A percentile compares a stretch with the other conserved stretches of the same genome.
Evolutionary conservation across 176 grass and related monocot species (phyloP).

Genomic region (Alloteropsis semialata): DNA sequence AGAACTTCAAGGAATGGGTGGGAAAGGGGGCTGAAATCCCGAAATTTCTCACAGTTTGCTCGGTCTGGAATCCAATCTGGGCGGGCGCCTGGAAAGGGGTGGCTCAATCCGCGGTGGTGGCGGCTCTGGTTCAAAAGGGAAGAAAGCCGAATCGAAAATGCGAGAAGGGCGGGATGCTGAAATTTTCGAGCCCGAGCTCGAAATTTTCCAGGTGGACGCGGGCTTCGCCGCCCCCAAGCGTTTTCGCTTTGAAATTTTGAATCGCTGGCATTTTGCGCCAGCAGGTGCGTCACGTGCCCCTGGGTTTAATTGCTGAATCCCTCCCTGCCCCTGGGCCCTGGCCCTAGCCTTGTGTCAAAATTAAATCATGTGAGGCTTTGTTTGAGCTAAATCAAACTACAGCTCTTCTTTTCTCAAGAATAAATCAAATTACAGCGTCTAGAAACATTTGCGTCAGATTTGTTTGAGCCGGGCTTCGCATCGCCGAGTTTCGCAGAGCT

Average conservation of each 20-base stretch:
- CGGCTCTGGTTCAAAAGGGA: neutral
- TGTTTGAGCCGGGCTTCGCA: too few species aligned
- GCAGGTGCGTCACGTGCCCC: neutral
- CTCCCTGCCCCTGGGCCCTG: too few species aligned
- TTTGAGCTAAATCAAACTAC: too few species aligned
- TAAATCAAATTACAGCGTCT: neutral
- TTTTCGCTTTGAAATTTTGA: constrained; percentile 12
- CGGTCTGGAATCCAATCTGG: neutral
- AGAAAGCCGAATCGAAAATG: neutral
- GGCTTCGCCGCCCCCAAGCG: neutral
- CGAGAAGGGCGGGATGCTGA: constrained; percentile 14
- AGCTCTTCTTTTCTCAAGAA: too few species aligned
- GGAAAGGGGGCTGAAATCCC: neutral
- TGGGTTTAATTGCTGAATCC: neutral
- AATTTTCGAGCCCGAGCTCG: constrained; percentile 1
- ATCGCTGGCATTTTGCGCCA: neutral
- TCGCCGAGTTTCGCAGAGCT: too few species aligned
- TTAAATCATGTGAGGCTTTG: too few species aligned
- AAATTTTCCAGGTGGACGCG: neutral
- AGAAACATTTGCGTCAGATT: too few species aligned
- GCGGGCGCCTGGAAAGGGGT: neutral
- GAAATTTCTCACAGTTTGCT: constrained; percentile 29
- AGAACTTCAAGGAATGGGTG: neutral
- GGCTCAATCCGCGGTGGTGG: neutral
- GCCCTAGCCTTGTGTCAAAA: too few species aligned